phyloP scores from a whole-genome alignment of 2,329 filamentous ascomycete genomes.

The Tolypocladium amazonense region DNA sequence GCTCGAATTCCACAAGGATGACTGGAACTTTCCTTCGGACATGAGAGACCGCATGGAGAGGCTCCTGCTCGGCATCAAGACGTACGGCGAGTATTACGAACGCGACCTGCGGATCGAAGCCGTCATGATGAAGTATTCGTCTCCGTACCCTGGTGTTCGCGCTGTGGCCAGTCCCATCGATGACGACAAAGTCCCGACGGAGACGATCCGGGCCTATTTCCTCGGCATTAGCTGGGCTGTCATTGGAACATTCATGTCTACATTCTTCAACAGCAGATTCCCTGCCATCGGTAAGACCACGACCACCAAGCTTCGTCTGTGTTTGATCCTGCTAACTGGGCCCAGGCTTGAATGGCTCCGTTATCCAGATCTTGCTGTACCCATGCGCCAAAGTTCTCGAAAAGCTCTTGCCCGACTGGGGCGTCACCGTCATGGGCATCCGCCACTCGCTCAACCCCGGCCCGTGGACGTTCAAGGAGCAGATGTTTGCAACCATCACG shows the following conservation, averaged over 20 bases:
- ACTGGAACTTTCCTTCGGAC: conserved; percentile 32
- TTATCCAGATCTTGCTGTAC: conserved; percentile 34
- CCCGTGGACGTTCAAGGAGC: conserved; percentile 47
- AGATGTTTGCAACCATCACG: conserved; percentile 49
- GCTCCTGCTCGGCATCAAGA: conserved; percentile 25
- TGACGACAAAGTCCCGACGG: conserved; percentile 22
- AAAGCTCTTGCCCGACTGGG: conserved; percentile 31
- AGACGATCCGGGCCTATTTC: conserved; percentile 31
- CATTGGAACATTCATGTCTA: conserved; percentile 21
- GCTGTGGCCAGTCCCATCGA: conserved; percentile 27
- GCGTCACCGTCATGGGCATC: conserved; percentile 28
- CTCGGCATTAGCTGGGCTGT: conserved; percentile 19
- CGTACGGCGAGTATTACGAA: conserved; percentile 29
- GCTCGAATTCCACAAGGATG: conserved; percentile 27
- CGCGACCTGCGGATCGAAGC: conserved; percentile 30
- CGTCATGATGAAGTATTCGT: conserved; percentile 27
- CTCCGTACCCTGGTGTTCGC: conserved; percentile 30
- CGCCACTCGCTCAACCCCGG: conserved; percentile 39
- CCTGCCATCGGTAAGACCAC: conserved; percentile 18
- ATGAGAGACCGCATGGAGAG: conserved; percentile 29
- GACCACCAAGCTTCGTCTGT: not conserved
- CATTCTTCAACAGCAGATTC: conserved; percentile 29
- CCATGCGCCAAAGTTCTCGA: conserved; percentile 35
- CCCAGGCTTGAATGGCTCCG: conserved; percentile 19
- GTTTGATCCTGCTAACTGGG: not conserved